Conservation (phyloP, 2,329 filamentous ascomycete species). For the Allantophomopsis lycopodina region DNA sequence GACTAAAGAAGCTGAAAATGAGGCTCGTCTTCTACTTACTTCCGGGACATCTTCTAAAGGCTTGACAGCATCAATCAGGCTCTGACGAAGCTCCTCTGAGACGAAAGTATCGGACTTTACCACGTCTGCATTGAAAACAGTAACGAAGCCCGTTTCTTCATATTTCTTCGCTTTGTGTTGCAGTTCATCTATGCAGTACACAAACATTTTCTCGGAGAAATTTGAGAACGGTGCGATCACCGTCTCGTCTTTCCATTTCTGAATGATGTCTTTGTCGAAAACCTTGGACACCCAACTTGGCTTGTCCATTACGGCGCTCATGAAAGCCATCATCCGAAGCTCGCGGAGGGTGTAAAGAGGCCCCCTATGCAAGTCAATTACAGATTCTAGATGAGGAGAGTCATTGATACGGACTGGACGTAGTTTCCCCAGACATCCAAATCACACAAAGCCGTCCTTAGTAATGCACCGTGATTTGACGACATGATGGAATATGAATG, state of each 20-base stretch:
- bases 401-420: no score
- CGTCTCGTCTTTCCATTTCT: conserved; percentile 14
- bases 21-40: conserved; percentile 1
- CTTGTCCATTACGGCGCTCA: conserved; percentile 14
- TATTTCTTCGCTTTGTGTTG: conserved; percentile 9
- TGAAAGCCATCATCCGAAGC: conserved; percentile 13
- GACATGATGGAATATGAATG: no score
- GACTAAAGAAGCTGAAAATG: no score
- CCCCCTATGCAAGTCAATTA: no score
- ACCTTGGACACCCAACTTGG: conserved; percentile 11
- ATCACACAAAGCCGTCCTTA: no score
- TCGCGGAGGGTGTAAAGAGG: conserved; percentile 7
- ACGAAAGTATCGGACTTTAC: conserved; percentile 39
- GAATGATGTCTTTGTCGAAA: conserved; percentile 10
- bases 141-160: conserved; percentile 5
- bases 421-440: no score
- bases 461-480: no score
- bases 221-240: conserved; percentile 12
- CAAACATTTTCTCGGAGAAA: conserved; percentile 18
- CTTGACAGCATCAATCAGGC: conserved; percentile 27
- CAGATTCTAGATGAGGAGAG: no score
- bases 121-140: conserved; percentile 18
- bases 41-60: conserved; percentile 36
- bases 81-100: conserved; percentile 20
- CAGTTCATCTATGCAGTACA: conserved; percentile 13